Conservation (phyloP, 352 stramenopile genomes). For the Globisporangium solare region DNA sequence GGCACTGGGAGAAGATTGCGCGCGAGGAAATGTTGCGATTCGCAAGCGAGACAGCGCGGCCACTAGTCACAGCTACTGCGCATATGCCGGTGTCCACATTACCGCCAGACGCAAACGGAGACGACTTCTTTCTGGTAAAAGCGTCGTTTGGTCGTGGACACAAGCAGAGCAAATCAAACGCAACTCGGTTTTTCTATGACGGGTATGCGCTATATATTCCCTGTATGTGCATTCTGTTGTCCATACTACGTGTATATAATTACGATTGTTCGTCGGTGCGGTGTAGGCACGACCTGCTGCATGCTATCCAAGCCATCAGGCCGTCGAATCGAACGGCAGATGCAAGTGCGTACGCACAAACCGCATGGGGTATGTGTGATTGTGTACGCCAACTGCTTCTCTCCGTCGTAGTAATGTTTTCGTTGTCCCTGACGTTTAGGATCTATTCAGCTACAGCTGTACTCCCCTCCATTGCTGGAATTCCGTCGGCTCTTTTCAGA, state of each 20-base stretch:
- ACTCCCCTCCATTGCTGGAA: constrained; percentile 32
- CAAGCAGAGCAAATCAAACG: constrained; percentile 5
- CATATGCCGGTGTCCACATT: neutral
- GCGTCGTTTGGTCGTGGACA: neutral
- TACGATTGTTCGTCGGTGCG: neutral
- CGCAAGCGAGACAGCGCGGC: constrained; percentile 33
- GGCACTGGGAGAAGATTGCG: constrained; percentile 63
- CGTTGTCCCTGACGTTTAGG: constrained; percentile 16
- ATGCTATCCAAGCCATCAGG: constrained; percentile 58
- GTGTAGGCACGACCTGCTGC: constrained; percentile 54
- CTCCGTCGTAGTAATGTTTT: neutral
- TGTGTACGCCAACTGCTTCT: neutral
- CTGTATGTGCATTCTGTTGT: neutral
- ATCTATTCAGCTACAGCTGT: constrained; percentile 59
- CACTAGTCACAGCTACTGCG: constrained; percentile 21
- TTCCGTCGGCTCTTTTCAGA: constrained; percentile 46
- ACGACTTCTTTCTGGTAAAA: neutral
- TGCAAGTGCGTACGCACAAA: constrained; percentile 6
- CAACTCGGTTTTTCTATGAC: constrained; percentile 62
- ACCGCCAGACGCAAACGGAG: neutral
- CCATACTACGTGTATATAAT: too few species aligned
- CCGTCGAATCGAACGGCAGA: constrained; percentile 33
- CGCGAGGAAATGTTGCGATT: constrained; percentile 63
- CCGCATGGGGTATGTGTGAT: constrained; percentile 27
- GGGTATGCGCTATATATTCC: constrained; percentile 20